These are phyloP conservation scores for Apiotrichum sp. DNA, from an alignment of 1,284 basidiomycete genomes.

Conservation along the genomic window DNA sequence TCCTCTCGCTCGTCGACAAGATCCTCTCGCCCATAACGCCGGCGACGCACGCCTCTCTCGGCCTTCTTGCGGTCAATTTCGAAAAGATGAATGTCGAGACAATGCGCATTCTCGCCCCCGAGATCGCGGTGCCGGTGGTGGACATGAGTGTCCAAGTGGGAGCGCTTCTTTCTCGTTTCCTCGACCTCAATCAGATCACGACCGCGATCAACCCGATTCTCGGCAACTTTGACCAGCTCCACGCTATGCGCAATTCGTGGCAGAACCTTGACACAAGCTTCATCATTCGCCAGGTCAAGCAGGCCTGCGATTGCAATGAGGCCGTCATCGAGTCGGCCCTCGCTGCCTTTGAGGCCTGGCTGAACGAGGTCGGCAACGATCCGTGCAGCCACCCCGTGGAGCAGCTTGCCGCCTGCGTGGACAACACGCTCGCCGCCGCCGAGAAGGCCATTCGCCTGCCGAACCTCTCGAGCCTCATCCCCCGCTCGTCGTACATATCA, in stretches of 20 bases:
- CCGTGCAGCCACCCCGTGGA: conserved; percentile 8
- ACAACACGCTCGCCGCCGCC: conserved; percentile 4
- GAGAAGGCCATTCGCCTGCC: neutral
- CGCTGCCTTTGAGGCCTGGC: conserved; percentile 25
- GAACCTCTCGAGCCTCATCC: conserved; percentile 14
- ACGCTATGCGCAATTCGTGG: conserved; percentile 32
- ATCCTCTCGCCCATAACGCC: conserved; percentile 19
- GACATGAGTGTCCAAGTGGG: conserved; percentile 29
- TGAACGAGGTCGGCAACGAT: conserved; percentile 17
- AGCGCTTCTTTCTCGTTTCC: conserved; percentile 32
- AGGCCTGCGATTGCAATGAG: conserved; percentile 26
- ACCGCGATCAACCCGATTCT: conserved; percentile 32
- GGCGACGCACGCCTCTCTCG: conserved; percentile 17
- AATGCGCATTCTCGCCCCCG: conserved; percentile 15
- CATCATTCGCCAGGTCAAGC: conserved; percentile 30
- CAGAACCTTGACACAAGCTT: conserved; percentile 23
- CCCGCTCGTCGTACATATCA: conserved; percentile 30
- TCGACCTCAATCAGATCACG: conserved; percentile 33
- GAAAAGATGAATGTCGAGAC: conserved; percentile 29
- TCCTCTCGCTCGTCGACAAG: conserved; percentile 25
- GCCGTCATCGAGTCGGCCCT: conserved; percentile 22
- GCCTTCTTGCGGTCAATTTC: conserved; percentile 25
- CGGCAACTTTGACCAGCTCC: conserved; percentile 21
- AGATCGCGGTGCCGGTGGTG: conserved; percentile 25
- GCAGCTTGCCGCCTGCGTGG: conserved; percentile 13